Conservation (phyloP, 2,329 filamentous ascomycete genomes). For the Xylariaceae sp. region DNA sequence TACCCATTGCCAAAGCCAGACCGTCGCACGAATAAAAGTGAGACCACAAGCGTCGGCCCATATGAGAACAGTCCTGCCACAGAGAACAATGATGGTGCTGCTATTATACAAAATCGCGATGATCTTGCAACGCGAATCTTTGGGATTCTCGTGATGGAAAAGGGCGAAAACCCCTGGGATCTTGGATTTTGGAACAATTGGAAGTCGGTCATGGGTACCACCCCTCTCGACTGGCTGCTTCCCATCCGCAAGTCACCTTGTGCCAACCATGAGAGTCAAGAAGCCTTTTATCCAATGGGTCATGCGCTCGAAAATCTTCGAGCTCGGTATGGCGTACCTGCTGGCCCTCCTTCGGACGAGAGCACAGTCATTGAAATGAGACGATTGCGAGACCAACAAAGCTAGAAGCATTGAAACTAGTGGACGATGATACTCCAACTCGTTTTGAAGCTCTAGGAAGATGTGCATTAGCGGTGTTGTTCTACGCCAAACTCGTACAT, state of each 20-base stretch:
- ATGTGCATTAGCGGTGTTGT: no score
- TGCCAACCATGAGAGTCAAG: conserved; percentile 59
- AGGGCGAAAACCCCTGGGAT: conserved; percentile 83
- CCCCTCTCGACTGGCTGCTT: conserved; percentile 71
- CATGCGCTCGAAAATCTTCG: conserved; percentile 56
- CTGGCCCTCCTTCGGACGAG: conserved; percentile 19
- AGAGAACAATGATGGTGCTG: conserved; percentile 10
- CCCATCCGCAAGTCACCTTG: conserved; percentile 74
- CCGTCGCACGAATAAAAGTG: neutral
- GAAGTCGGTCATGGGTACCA: conserved; percentile 73
- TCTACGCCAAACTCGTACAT: no score
- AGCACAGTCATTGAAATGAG: conserved; percentile 30
- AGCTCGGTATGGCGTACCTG: conserved; percentile 35
- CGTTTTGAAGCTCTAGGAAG: no score
- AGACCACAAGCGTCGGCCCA: conserved; percentile 4
- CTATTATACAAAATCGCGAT: conserved; percentile 34
- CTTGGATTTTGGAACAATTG: conserved; percentile 68
- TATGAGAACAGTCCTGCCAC: conserved; percentile 10
- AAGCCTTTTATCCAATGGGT: conserved; percentile 67
- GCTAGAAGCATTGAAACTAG: conserved; percentile 7
- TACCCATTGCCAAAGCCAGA: conserved; percentile 49
- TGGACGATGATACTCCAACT: no score
- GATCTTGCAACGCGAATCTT: conserved; percentile 61
- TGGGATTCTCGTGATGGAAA: conserved; percentile 69
- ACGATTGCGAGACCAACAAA: conserved; percentile 17